Percentiles rank a stretch among this genome's conserved stretches.
phyloP scores from a whole-genome alignment of 225 moss, liverwort and hornwort species.

The Pseudisothecium myosuroides region DNA sequence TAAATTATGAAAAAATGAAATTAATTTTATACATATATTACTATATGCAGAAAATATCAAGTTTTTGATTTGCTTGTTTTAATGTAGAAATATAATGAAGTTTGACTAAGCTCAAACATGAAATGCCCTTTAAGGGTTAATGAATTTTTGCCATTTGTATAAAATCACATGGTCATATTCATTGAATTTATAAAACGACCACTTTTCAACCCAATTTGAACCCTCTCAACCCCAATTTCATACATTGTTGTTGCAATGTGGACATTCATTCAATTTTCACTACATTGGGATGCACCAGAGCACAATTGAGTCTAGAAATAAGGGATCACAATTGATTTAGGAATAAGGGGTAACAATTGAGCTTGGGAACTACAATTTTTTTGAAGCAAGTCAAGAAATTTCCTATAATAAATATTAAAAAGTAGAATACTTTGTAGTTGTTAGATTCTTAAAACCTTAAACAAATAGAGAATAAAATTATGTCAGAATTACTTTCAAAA shows the following conservation, averaged over 20 bases:
- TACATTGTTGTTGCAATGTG: neutral
- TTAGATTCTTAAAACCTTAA: neutral
- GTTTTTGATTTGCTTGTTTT: too few species aligned
- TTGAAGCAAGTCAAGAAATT: neutral
- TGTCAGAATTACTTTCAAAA: rapidly evolving
- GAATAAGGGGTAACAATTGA: neutral
- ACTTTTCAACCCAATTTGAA: neutral
- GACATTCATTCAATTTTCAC: neutral
- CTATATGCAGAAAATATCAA: too few species aligned
- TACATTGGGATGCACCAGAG: neutral
- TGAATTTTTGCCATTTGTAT: neutral
- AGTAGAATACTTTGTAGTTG: neutral
- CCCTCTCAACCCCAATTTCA: neutral
- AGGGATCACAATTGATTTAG: neutral
- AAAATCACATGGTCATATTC: neutral
- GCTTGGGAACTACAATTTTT: neutral
- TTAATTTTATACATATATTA: too few species aligned
- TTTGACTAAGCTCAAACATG: too few species aligned
- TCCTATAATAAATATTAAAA: neutral
- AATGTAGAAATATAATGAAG: too few species aligned
- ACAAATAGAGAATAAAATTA: neutral
- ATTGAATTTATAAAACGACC: neutral
- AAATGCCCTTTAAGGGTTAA: too few species aligned
- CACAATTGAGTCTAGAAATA: neutral
- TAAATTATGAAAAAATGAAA: too few species aligned